phyloP scores from a whole-genome alignment of 2,329 filamentous ascomycete genomes.

The Nannizzia gypsea region DNA sequence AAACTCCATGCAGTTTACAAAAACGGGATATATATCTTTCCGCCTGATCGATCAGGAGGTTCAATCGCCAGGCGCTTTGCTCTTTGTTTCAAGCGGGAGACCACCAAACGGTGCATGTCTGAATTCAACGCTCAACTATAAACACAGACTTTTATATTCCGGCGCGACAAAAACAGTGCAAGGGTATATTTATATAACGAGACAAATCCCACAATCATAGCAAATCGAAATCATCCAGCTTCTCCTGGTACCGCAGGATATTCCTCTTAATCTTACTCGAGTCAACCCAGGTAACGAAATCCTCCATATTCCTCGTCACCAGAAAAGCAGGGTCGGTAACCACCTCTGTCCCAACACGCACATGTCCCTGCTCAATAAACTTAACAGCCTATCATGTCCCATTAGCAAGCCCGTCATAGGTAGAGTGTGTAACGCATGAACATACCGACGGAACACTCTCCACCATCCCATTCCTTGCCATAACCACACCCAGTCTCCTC shows the following conservation, averaged over 20 bases:
- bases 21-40: background rate
- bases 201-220: slow-evolving; percentile 40
- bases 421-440: slow-evolving; percentile 6
- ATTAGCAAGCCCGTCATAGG: too few species aligned
- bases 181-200: background rate
- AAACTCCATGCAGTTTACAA: background rate
- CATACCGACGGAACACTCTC: slow-evolving; percentile 69
- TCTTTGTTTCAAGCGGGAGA: too few species aligned
- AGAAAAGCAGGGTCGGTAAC: slow-evolving; percentile 83
- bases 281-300: slow-evolving; percentile 93
- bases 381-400: slow-evolving; percentile 38
- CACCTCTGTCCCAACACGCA: slow-evolving; percentile 79
- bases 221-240: slow-evolving; percentile 91
- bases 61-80: too few species aligned
- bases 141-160: background rate
- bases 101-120: too few species aligned
- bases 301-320: slow-evolving; percentile 81
- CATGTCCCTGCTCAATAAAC: slow-evolving; percentile 88
- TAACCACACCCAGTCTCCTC: slow-evolving; percentile 72
- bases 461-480: slow-evolving; percentile 84
- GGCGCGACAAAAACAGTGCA: background rate
- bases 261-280: slow-evolving; percentile 95
- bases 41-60: too few species aligned
- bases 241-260: slow-evolving; percentile 88
- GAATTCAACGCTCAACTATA: too few species aligned